Evolutionary conservation across 257 asterid species (phyloP).

Genomic region (Primulina eburnea): DNA sequence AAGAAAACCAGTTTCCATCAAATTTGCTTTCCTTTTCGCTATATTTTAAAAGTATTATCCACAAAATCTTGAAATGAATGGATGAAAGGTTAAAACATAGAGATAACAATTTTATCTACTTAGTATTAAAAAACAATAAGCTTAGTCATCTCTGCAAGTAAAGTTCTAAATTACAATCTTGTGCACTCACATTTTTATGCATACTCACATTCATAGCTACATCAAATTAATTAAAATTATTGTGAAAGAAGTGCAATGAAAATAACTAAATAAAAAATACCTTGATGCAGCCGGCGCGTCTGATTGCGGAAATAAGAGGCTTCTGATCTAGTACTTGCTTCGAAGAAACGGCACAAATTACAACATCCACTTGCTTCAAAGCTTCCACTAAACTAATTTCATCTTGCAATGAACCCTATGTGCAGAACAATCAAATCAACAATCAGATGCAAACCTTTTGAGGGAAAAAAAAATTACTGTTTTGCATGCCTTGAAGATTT

Average conservation of each 20-base stretch:
- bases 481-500: conserved; percentile 42
- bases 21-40: background rate
- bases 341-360: conserved; percentile 76
- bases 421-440: background rate
- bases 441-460: background rate
- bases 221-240: background rate
- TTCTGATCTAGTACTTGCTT: conserved; percentile 71
- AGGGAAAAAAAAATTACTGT: background rate
- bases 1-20: background rate
- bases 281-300: conserved; percentile 74
- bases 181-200: background rate
- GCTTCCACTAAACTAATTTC: conserved; percentile 54
- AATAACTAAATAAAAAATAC: conserved; percentile 24
- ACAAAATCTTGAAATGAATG: background rate
- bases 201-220: background rate
- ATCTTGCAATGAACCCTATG: conserved; percentile 84
- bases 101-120: background rate
- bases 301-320: conserved; percentile 68
- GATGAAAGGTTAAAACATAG: background rate
- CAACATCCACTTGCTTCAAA: conserved; percentile 66
- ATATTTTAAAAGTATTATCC: background rate
- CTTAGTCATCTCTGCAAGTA: background rate
- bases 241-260: background rate
- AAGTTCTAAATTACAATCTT: too few relatives aligned
- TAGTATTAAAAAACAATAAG: too few relatives aligned